A percentile compares a stretch with the other conserved stretches of the same genome.
phyloP scores from a whole-genome alignment of 768 basidiomycete species.

The Peribolospora kevripleyi region DNA sequence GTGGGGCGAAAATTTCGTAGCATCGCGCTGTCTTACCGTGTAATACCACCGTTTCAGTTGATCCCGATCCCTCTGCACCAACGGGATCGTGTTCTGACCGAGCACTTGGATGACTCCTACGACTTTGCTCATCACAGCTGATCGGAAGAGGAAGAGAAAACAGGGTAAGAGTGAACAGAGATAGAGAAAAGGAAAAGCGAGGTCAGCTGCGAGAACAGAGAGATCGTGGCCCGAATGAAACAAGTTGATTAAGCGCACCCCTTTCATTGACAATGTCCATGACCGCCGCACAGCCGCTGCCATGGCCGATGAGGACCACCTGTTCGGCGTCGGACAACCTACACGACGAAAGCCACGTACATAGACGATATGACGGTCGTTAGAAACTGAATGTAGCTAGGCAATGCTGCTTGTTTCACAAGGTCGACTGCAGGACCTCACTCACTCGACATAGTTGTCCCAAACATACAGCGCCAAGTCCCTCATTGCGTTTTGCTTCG shows the following conservation, averaged over 20 bases:
- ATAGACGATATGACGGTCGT: conserved; percentile 1
- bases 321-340: conserved; percentile 49
- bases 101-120: too few species aligned
- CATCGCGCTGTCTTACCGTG: too few species aligned
- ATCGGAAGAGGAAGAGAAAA: too few species aligned
- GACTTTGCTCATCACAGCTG: too few species aligned
- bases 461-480: conserved; percentile 63
- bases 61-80: too few species aligned
- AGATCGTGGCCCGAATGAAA: neutral
- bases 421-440: conserved; percentile 3
- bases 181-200: too few species aligned
- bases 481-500: conserved; percentile 14
- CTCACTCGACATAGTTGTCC: conserved; percentile 88
- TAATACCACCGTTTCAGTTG: too few species aligned
- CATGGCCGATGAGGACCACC: conserved; percentile 67
- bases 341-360: neutral
- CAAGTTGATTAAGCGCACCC: conserved; percentile 23
- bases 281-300: conserved; percentile 51
- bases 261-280: conserved; percentile 48
- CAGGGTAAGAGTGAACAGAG: too few species aligned
- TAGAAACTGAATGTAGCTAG: neutral
- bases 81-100: too few species aligned
- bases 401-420: too few species aligned
- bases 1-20: too few species aligned
- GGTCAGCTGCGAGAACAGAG: neutral